These are phyloP conservation scores for Abrus precatorius DNA, from an alignment of 306 rosid species.

Conservation along the genomic window DNA sequence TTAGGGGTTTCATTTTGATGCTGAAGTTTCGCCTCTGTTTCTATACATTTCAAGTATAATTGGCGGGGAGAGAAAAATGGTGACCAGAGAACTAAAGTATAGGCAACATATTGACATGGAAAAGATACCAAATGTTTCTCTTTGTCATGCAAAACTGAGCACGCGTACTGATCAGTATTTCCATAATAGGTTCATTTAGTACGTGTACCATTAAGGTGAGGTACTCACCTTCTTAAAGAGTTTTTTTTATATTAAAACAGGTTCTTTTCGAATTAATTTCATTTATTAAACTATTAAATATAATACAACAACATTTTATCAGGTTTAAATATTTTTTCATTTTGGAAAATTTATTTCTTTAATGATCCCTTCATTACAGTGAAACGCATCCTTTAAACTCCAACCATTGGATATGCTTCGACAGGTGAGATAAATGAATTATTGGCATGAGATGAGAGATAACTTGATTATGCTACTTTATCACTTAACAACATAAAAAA, in stretches of 20 bases:
- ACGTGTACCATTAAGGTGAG: not conserved
- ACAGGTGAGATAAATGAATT: not conserved
- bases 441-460: not conserved
- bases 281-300: too few species aligned
- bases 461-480: not conserved
- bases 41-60: not conserved
- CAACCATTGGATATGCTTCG: too few species aligned
- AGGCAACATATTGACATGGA: conserved; percentile 32
- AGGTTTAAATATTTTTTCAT: not conserved
- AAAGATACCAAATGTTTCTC: conserved; percentile 57
- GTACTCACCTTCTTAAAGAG: not conserved
- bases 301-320: not conserved
- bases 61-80: not conserved
- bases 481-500: not conserved
- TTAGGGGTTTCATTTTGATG: not conserved
- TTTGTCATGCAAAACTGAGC: conserved; percentile 50
- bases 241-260: not conserved
- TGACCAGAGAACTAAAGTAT: conserved; percentile 4
- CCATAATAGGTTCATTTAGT: conserved; percentile 19
- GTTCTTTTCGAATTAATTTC: not conserved
- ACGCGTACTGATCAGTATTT: conserved; percentile 50
- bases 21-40: not conserved
- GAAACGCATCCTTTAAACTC: too few species aligned
- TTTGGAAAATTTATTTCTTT: not conserved
- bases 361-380: too few species aligned